Evolutionary conservation across 2,329 filamentous ascomycete genomes (phyloP).

Genomic region (Colletotrichum tofieldiae): DNA sequence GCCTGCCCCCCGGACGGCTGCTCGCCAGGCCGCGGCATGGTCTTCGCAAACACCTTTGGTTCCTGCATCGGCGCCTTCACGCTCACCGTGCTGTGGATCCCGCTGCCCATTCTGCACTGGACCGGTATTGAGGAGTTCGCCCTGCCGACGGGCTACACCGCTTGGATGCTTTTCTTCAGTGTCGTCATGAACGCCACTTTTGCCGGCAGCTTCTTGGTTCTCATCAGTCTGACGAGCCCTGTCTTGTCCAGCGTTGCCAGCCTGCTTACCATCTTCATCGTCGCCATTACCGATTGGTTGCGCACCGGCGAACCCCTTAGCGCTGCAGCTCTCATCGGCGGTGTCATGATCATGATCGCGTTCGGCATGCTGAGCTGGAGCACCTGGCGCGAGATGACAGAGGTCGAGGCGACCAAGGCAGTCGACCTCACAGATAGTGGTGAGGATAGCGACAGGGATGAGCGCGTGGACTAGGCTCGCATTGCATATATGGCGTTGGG

Average conservation of each 20-base stretch:
- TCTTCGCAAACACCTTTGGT: conserved; percentile 95
- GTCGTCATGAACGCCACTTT: conserved; percentile 93
- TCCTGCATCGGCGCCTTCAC: conserved; percentile 91
- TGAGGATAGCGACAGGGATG: conserved; percentile 62
- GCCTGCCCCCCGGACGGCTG: conserved; percentile 95
- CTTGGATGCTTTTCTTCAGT: conserved; percentile 84
- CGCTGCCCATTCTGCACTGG: conserved; percentile 86
- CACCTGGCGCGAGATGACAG: conserved; percentile 93
- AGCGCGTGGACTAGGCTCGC: conserved; percentile 49
- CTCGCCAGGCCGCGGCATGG: conserved; percentile 87
- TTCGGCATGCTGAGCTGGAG: conserved; percentile 92
- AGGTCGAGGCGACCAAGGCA: conserved; percentile 78
- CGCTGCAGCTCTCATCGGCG: conserved; percentile 83
- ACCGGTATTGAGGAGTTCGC: conserved; percentile 87
- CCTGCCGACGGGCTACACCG: conserved; percentile 83
- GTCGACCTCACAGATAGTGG: conserved; percentile 62
- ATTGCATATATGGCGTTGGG: conserved; percentile 33
- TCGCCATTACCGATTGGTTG: conserved; percentile 92
- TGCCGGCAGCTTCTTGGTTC: conserved; percentile 91
- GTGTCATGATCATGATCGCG: conserved; percentile 87
- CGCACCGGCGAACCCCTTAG: conserved; percentile 84
- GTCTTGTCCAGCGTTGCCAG: conserved; percentile 94
- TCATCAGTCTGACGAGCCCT: conserved; percentile 93
- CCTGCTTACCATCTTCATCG: conserved; percentile 95
- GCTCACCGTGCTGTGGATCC: conserved; percentile 90